Evolutionary conservation across 176 grass and related monocot genomes (phyloP).

Genomic region (Rhynchospora breviuscula): DNA sequence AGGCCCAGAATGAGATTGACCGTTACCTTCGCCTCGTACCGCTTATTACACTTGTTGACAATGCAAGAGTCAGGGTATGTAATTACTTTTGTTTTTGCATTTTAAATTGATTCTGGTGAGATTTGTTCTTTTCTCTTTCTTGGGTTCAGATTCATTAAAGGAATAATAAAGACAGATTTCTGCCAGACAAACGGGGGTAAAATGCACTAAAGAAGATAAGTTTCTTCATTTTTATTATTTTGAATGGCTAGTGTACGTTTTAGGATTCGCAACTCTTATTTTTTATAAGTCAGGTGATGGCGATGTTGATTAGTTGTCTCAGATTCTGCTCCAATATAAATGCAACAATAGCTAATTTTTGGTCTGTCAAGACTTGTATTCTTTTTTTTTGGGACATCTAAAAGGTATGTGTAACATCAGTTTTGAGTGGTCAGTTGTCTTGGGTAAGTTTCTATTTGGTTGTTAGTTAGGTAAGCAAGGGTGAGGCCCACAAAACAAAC

Average conservation of each 20-base stretch:
- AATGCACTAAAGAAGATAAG: background rate
- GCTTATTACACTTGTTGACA: constrained; percentile 87
- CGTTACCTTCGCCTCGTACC: constrained; percentile 81
- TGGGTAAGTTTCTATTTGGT: background rate
- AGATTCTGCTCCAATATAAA: background rate
- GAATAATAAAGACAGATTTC: background rate
- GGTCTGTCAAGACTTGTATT: background rate
- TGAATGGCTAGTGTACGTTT: background rate
- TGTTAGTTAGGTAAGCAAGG: constrained; percentile 12
- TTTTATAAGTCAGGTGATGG: background rate
- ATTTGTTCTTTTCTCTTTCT: background rate
- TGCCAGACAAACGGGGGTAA: background rate
- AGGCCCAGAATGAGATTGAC: constrained; percentile 89
- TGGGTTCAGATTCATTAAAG: background rate
- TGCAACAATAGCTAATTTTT: background rate
- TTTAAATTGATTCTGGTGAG: background rate
- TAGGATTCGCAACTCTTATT: background rate
- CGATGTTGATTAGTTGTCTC: background rate
- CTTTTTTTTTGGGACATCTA: background rate
- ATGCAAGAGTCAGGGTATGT: constrained; percentile 64
- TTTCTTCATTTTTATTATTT: background rate
- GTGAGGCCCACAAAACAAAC: background rate
- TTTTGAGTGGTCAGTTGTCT: background rate
- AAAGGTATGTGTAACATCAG: background rate
- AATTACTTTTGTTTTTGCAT: background rate